Conservation (phyloP, 2,329 filamentous ascomycete species). For the Claviceps sp. region DNA sequence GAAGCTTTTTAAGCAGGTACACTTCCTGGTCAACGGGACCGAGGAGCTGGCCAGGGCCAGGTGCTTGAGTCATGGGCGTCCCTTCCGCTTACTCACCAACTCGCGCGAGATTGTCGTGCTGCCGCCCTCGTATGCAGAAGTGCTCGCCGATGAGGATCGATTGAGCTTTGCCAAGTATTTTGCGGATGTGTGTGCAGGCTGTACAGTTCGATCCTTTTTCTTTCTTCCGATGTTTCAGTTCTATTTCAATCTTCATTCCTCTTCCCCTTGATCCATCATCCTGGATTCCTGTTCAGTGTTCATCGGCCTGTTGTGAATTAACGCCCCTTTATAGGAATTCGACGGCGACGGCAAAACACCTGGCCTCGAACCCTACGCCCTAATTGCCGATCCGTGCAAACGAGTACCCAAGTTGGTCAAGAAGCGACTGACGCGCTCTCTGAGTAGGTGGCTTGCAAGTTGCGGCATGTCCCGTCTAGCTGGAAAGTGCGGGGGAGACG, state of each 20-base stretch:
- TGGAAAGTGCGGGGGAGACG: too few species aligned
- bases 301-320: background rate
- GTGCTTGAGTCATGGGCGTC: background rate
- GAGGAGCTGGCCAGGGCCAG: constrained; percentile 4
- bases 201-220: background rate
- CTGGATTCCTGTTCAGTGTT: background rate
- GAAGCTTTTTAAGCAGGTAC: constrained; percentile 4
- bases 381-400: constrained; percentile 6
- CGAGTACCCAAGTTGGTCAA: constrained; percentile 4
- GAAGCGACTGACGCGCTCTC: constrained; percentile 6
- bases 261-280: background rate
- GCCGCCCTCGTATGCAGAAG: constrained; percentile 5
- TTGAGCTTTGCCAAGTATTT: constrained; percentile 7
- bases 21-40: constrained; percentile 5
- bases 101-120: constrained; percentile 7
- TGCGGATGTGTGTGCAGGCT: constrained; percentile 3
- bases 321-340: constrained; percentile 4
- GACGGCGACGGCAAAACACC: constrained; percentile 7
- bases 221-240: background rate
- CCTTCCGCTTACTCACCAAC: constrained; percentile 7
- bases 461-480: too few species aligned
- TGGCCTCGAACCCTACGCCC: constrained; percentile 6
- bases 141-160: constrained; percentile 2
- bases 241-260: background rate
- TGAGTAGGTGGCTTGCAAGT: constrained; percentile 1